These are phyloP conservation scores for Lagerstroemia speciosa DNA, from an alignment of 345 rosid species.

Conservation along the genomic window DNA sequence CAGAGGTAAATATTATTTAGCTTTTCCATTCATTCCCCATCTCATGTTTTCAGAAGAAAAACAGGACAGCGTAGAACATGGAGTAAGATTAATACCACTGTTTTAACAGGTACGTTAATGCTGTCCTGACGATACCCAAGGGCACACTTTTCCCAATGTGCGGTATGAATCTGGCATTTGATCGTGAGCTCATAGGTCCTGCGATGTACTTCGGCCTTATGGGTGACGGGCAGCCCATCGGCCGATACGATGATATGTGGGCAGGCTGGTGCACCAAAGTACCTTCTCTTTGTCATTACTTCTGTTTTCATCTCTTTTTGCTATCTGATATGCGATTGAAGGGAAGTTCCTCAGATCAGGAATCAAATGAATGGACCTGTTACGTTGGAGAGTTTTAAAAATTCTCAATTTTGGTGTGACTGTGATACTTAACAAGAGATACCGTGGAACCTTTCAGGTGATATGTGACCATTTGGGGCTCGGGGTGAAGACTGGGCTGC, in stretches of 20 bases:
- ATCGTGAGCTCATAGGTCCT: slow-evolving; percentile 84
- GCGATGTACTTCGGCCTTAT: slow-evolving; percentile 98
- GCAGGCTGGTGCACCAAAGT: slow-evolving; percentile 96
- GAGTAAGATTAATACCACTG: neutral
- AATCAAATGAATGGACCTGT: too few species aligned
- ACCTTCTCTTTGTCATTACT: too few species aligned
- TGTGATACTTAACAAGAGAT: neutral
- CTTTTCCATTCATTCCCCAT: too few species aligned
- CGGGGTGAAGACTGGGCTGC: slow-evolving; percentile 82
- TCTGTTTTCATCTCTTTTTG: too few species aligned
- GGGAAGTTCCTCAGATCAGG: too few species aligned
- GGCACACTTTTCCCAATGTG: slow-evolving; percentile 97
- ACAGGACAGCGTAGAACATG: neutral
- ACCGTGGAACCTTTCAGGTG: slow-evolving; percentile 27
- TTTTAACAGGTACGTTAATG: slow-evolving; percentile 62
- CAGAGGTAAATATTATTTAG: too few species aligned
- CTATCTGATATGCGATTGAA: too few species aligned
- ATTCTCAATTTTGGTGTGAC: too few species aligned
- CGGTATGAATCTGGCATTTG: slow-evolving; percentile 91
- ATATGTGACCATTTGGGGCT: slow-evolving; percentile 77
- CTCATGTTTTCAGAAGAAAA: too few species aligned
- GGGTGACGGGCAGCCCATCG: slow-evolving; percentile 98
- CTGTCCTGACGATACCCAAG: slow-evolving; percentile 85
- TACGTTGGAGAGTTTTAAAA: too few species aligned
- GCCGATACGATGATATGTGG: slow-evolving; percentile 99